Percentiles rank a stretch among this genome's conserved stretches.
These are phyloP conservation scores for Sarocladiaceae sp. DNA, from an alignment of 2,329 filamentous ascomycete species.

Conservation along the genomic window DNA sequence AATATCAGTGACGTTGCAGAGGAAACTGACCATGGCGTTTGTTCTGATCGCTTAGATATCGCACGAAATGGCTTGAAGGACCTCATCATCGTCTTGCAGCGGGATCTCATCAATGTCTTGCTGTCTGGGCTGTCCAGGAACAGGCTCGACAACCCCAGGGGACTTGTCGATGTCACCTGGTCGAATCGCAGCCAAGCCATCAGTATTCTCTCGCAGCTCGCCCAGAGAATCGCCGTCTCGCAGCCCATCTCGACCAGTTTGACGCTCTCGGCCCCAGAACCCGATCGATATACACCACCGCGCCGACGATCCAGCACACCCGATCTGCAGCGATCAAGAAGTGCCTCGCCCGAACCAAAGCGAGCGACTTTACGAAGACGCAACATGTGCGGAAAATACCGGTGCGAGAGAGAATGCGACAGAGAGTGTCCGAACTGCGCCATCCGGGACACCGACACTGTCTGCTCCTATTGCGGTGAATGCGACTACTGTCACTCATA, in stretches of 20 bases:
- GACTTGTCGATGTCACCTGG: background rate
- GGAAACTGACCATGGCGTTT: no score
- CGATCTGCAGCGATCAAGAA: background rate
- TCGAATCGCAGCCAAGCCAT: background rate
- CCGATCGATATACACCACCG: no score
- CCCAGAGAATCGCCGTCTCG: background rate
- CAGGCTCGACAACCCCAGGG: background rate
- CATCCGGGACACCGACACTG: background rate
- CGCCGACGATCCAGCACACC: background rate
- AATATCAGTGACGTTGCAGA: background rate
- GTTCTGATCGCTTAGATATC: background rate
- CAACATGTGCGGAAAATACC: background rate
- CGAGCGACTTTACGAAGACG: background rate
- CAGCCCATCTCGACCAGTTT: background rate
- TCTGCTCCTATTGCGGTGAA: background rate
- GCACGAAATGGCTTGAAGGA: background rate
- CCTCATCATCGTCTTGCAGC: background rate
- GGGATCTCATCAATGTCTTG: background rate
- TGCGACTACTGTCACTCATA: background rate
- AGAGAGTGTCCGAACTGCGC: background rate
- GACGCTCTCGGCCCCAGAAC: no score
- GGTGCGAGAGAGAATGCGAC: background rate
- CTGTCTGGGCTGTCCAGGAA: background rate
- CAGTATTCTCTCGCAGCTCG: background rate
- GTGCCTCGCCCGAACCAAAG: background rate